phyloP scores from a whole-genome alignment of 75 land plant species.

The Cupressus sempervirens region DNA sequence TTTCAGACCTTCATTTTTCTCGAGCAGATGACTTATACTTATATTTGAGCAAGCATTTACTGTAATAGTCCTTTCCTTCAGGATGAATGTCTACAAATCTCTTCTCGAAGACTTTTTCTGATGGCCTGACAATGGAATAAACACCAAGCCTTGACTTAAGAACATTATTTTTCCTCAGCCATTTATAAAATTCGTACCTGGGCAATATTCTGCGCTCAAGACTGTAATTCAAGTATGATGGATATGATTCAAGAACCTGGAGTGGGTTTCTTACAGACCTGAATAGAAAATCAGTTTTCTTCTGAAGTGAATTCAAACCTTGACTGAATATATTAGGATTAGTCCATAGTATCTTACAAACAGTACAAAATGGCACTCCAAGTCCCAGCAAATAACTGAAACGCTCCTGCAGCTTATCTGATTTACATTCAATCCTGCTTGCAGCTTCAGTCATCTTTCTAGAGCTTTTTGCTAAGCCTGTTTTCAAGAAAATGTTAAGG shows the following conservation, averaged over 20 bases:
- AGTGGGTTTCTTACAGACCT: slow-evolving; percentile 35
- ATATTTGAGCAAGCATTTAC: not conserved
- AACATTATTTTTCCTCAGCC: not conserved
- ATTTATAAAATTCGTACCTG: not conserved
- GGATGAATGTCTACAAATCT: not conserved
- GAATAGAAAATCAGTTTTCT: slow-evolving; percentile 36
- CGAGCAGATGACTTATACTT: no score
- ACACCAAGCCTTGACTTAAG: not conserved
- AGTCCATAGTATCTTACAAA: slow-evolving; percentile 24
- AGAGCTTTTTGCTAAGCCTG: slow-evolving; percentile 39
- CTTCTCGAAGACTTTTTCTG: not conserved
- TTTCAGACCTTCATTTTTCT: no score
- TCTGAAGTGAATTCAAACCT: slow-evolving; percentile 20
- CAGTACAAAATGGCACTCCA: slow-evolving; percentile 37
- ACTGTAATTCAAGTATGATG: not conserved
- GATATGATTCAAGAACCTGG: slow-evolving; percentile 24
- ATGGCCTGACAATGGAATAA: not conserved
- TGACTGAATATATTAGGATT: slow-evolving; percentile 37
- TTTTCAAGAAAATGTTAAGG: slow-evolving; percentile 28
- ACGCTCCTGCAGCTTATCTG: slow-evolving; percentile 45
- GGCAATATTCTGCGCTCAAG: not conserved
- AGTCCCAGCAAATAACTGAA: slow-evolving; percentile 40
- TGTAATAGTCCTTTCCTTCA: not conserved
- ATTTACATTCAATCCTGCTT: slow-evolving; percentile 33
- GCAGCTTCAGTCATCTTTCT: slow-evolving; percentile 28